Evolutionary conservation across 2,329 filamentous ascomycete genomes (phyloP), one percentile per base, ranked within the genome.

Genomic region (Raffaelea arxii): DNA sequence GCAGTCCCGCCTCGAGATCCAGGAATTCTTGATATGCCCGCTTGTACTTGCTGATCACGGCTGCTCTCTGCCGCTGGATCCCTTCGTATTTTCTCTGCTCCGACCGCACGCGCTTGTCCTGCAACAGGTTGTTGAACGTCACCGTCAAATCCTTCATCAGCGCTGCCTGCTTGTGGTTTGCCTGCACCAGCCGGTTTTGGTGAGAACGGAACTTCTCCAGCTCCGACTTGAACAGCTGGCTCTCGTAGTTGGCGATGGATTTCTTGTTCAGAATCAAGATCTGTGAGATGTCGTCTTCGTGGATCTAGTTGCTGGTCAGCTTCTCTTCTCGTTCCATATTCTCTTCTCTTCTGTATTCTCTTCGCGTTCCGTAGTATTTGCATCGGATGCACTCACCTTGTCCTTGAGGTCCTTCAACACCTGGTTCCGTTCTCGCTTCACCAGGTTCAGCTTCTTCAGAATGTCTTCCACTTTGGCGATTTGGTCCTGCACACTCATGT

Each of bases 231-330:
- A 98, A 98, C 3, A 98, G 75, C 58, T 95, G 88, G 12, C 75
- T 82, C 63, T 98, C 92, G 58, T 92, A 91, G 58, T 88, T 94
- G 19, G 88, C 77, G 58, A 97, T 91, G 2, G 88, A 84, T 66
- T 97, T 98, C 63, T 97, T 97, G 72, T 98, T 98, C 49, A 98
- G 70, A 47, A 98, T 98, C 50, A 98, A 73, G 12, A 97, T 90
- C 59, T 95, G 92, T 5, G 90, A 96, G 53, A 98, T 98, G 58
- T 98, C 94, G 59, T 98, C 94, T 54, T 85, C 88, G 65, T 94
- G 91, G 45, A 91, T 84, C 91, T 96, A 45, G 10, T 7, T 12
- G 11, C 19, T 23, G 24, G 38, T 24, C 7, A 40, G 19, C 27
- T 23, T 25, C 25, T 16, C 6, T 14, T 25, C 6, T 10, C 36